Evolutionary conservation across 768 basidiomycete species (phyloP).

Genomic region (Phallus indusiatus): DNA sequence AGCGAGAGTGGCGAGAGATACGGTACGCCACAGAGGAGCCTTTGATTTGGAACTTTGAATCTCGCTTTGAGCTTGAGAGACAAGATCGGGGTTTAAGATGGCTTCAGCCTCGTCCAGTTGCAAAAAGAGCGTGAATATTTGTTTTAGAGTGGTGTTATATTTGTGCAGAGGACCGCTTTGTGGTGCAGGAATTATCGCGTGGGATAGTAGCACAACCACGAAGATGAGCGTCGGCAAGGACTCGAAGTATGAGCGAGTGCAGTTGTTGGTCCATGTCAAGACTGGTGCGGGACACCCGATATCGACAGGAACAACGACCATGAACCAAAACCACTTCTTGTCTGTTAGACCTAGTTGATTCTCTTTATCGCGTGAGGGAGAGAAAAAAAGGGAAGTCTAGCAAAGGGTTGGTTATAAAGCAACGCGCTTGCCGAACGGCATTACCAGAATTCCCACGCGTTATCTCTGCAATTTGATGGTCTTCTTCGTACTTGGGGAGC

Average conservation of each 20-base stretch:
- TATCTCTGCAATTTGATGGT: too few relatives aligned
- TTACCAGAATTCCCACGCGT: too few relatives aligned
- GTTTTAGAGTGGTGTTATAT: neutral
- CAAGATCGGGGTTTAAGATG: conserved; percentile 5
- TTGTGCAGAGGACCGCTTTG: neutral
- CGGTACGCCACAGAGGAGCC: conserved; percentile 50
- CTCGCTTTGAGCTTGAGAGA: neutral
- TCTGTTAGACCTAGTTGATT: too few relatives aligned
- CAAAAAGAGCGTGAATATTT: conserved; percentile 10
- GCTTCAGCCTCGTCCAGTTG: conserved; percentile 13
- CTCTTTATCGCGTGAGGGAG: too few relatives aligned
- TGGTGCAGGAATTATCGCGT: neutral
- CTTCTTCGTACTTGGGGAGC: too few relatives aligned
- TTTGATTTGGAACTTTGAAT: neutral
- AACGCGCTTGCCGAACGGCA: too few relatives aligned
- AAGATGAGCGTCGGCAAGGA: conserved; percentile 6
- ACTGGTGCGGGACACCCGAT: neutral
- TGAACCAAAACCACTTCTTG: too few relatives aligned
- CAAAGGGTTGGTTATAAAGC: too few relatives aligned
- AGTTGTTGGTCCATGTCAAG: neutral
- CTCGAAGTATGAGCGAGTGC: conserved; percentile 7
- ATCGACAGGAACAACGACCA: neutral
- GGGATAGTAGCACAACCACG: neutral
- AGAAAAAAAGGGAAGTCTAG: too few relatives aligned
- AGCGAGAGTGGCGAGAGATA: conserved; percentile 46